Base-by-base conservation (phyloP, 352 stramenopile species). In the Phytophthora pluvialis region DNA sequence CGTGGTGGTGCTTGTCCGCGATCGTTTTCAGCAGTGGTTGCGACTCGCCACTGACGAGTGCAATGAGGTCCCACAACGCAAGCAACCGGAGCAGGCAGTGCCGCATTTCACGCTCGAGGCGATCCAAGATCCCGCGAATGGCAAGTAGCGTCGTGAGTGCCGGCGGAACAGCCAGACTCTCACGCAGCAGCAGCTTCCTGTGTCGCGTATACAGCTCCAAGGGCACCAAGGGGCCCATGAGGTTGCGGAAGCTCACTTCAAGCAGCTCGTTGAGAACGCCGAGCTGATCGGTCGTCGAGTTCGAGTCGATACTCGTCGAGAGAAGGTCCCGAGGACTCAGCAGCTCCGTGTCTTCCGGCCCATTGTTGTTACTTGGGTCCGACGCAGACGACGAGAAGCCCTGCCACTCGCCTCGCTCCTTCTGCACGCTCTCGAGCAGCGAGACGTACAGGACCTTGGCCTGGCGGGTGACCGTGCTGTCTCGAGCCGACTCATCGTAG, bases 381-480 rank as follows among this genome's bases (percentile, higher is more conserved):
- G n/a, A 36, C 21, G 44, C 60, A 1, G 59, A 66, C 0, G 38
- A 61, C 11, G 60, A 67, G 50, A 92, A 92, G 13, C 83, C 83
- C 36, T 83, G 74, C 81, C 80, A 90, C 62, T 92, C 83, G 3
- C 83, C 83, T 1, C 83, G 70, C 40, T 88, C 79, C 52, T 82
- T 83, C 60, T 92, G 83, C 21, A 82, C 79, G 16, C 67, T 80
- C 54, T 90, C 81, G 6, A 92, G 72, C 15, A 92, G 64, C 18
- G 70, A 60, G n/a, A 92, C 72, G 59, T 89, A 92, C 49, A 92
- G 53, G 21, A 92, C 61, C 57, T 92, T 92, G 50, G 75, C 77
- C 36, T 77, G 57, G 6, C 83, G 83, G 33, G 72, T 84, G 7
- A 73, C 74, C 3, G 29, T 60, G 38, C 25, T 77, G 56, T 88